phyloP scores from a whole-genome alignment of 257 asterid genomes.

The Cordia subcordata region DNA sequence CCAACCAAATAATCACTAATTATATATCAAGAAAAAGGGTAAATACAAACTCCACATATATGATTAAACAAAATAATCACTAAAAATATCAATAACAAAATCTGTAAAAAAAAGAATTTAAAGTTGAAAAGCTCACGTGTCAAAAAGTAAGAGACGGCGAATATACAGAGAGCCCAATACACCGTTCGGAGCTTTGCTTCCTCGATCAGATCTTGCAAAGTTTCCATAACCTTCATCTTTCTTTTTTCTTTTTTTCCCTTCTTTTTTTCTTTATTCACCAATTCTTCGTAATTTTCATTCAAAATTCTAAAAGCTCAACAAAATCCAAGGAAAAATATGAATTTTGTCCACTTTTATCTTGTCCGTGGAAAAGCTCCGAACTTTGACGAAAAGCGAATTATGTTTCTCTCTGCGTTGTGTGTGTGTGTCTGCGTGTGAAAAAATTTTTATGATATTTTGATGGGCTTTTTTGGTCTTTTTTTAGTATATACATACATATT shows the following conservation, averaged over 20 bases:
- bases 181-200: slow-evolving; percentile 95
- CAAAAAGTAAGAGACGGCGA: slow-evolving; percentile 73
- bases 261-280: not conserved
- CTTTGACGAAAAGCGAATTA: not conserved
- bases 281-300: not conserved
- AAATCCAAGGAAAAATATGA: slow-evolving; percentile 9
- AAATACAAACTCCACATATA: too few species aligned
- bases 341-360: not conserved
- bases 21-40: too few species aligned
- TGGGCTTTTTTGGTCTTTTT: not conserved
- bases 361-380: not conserved
- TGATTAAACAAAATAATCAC: too few species aligned
- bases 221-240: slow-evolving; percentile 72
- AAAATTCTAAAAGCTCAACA: slow-evolving; percentile 29
- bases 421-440: too few species aligned
- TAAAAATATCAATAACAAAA: too few species aligned
- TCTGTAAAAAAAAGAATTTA: not conserved
- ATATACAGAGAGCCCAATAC: slow-evolving; percentile 92
- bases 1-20: too few species aligned
- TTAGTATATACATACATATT: not conserved
- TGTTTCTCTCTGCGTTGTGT: not conserved
- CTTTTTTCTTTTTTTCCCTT: too few species aligned
- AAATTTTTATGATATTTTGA: too few species aligned
- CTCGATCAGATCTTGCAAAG: slow-evolving; percentile 89
- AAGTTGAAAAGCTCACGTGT: slow-evolving; percentile 57